These are phyloP conservation scores for Magnaporthales sp. DNA, from an alignment of 2,329 filamentous ascomycete species.

Conservation along the genomic window DNA sequence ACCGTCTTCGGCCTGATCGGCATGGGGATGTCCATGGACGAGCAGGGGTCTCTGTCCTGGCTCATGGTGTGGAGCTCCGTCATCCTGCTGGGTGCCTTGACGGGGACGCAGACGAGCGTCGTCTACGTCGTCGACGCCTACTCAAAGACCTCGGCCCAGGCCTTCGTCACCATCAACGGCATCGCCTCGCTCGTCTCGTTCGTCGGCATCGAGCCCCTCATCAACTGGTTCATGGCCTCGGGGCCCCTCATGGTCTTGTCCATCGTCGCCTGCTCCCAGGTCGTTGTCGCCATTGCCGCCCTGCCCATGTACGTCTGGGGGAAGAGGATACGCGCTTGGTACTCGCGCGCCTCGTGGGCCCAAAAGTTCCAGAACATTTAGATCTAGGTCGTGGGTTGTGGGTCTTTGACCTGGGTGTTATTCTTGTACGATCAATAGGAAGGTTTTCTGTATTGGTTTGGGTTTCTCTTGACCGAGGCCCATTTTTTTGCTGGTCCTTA, in stretches of 20 bases:
- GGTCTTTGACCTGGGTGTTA: neutral
- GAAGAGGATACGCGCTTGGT: constrained; percentile 45
- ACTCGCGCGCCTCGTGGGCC: constrained; percentile 38
- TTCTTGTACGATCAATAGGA: neutral
- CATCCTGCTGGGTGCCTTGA: constrained; percentile 1
- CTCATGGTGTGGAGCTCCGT: constrained; percentile 4
- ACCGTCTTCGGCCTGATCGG: constrained; percentile 5
- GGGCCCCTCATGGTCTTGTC: constrained; percentile 21
- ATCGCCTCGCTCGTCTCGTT: neutral
- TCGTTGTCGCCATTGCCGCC: constrained; percentile 43
- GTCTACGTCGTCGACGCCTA: constrained; percentile 6
- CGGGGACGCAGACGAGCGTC: neutral
- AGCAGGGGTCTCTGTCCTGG: constrained; percentile 2
- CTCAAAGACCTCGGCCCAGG: constrained; percentile 4
- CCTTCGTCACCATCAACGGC: constrained; percentile 2
- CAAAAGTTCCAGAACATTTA: constrained; percentile 8
- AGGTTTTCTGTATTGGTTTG: neutral
- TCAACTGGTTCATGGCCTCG: constrained; percentile 40
- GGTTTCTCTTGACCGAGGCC: neutral
- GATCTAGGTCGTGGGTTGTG: neutral
- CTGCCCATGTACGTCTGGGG: constrained; percentile 47
- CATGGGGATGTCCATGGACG: neutral
- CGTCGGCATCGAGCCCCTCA: neutral
- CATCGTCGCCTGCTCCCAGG: constrained; percentile 38
- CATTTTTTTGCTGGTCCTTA: neutral